Conservation (phyloP, 73 alveolate species). For the Paramecium tetraurelia region DNA sequence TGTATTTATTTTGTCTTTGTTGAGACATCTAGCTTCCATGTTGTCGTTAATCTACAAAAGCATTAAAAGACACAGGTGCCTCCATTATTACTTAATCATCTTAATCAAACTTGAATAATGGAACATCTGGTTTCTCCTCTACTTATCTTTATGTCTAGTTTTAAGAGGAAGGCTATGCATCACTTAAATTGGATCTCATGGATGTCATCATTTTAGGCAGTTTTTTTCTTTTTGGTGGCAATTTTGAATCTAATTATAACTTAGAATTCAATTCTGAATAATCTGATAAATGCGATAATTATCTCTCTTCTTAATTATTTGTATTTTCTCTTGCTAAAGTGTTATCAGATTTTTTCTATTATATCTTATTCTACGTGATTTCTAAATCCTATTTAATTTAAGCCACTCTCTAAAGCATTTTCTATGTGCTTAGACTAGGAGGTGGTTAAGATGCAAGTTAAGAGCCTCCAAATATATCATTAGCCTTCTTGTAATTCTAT, state of each 20-base stretch:
- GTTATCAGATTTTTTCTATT: not conserved
- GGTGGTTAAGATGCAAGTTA: not conserved
- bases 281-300: not conserved
- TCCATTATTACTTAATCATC: not conserved
- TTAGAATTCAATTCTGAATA: not conserved
- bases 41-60: not conserved
- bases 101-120: not conserved
- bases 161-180: not conserved
- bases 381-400: not conserved
- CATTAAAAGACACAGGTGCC: not conserved
- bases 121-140: not conserved
- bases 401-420: not conserved
- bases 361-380: not conserved
- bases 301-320: not conserved
- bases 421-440: not conserved
- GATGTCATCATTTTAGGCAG: not conserved
- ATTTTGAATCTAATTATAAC: not conserved
- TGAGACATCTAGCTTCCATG: not conserved
- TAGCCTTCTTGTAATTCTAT: not conserved
- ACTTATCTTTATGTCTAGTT: not conserved
- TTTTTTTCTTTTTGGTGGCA: not conserved
- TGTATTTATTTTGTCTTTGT: not conserved
- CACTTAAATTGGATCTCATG: not conserved
- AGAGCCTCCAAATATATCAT: not conserved
- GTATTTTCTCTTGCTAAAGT: not conserved